A percentile compares a stretch with the other conserved stretches of the same genome.
Conservation (phyloP, 176 grass and related monocot species). For the Carex pumila region DNA sequence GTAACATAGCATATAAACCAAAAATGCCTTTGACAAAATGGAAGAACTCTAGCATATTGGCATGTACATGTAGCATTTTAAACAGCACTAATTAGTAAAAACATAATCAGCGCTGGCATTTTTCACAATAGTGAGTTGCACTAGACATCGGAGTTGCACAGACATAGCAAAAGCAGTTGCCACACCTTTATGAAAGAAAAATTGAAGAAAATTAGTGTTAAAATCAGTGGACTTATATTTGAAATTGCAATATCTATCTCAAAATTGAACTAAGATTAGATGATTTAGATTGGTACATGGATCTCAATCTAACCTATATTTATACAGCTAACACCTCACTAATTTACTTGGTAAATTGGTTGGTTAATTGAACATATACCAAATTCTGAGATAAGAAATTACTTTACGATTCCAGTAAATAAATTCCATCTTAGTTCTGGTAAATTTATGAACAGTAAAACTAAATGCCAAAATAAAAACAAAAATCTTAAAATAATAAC, state of each 20-base stretch:
- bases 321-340: neutral
- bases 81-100: neutral
- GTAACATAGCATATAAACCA: neutral
- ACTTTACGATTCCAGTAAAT: neutral
- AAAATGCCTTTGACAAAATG: neutral
- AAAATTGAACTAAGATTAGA: neutral
- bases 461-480: neutral
- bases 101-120: constrained; percentile 23
- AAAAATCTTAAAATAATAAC: neutral
- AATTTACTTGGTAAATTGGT: neutral
- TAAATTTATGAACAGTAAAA: neutral
- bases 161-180: constrained; percentile 58
- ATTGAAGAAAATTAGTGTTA: neutral
- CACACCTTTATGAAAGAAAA: constrained; percentile 42
- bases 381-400: neutral
- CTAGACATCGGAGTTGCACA: constrained; percentile 50
- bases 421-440: neutral
- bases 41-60: neutral
- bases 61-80: neutral
- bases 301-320: neutral
- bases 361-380: neutral
- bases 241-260: neutral
- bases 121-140: constrained; percentile 30
- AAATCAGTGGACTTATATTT: neutral
- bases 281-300: neutral